Base-by-base conservation (phyloP, 2,329 filamentous ascomycete species). In the Colletotrichum sp. region DNA sequence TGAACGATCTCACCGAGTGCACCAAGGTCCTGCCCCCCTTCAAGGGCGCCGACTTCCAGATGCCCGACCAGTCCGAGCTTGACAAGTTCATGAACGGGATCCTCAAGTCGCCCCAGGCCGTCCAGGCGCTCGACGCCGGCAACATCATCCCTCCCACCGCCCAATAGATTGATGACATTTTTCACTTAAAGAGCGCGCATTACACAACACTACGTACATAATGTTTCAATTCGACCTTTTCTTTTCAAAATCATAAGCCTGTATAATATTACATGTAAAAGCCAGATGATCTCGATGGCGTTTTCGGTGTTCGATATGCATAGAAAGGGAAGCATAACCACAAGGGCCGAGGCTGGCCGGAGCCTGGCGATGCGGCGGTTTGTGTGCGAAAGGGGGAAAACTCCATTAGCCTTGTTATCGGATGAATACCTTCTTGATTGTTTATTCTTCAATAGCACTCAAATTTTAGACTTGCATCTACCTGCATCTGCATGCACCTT, bases 1-100 rank as follows among this genome's bases (percentile, higher is more conserved):
- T 92, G 81, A 91, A 91, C 80, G 81, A 84, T 26, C 82, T 92
- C 59, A 88, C 86, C 18, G 90, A 91, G 77, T 92, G 90, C 85
- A 90, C 88, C 12, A 86, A 87, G 78, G 88, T 88, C 4, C 81
- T 91, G 12, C 90, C 87, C 7, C 76, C 84, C 0, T 79, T 80
- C 55, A 79, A 59, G 21, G 59, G 76, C 71, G 9, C 81, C 78
- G 76, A 71, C 70, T 67, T 71, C 24, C 6, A 52, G 24, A 39
- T 65, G 55, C 72, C 77, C 7, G 77, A 78, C 34, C 60, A 78
- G 57, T 32, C 59, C 6, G 48, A 64, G 15, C 48, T 75, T 24
- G 36, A 55, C 39, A 65, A 67, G 21, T 72, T 72, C 73, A 67
- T 71, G 61, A 32, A 60, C 26, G 28, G 70, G 18, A n/a, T 71